Percentiles rank a stretch among this genome's conserved stretches.
phyloP scores from a whole-genome alignment of 2,329 filamentous ascomycete genomes.

The Cordyceps cateniannulata region DNA sequence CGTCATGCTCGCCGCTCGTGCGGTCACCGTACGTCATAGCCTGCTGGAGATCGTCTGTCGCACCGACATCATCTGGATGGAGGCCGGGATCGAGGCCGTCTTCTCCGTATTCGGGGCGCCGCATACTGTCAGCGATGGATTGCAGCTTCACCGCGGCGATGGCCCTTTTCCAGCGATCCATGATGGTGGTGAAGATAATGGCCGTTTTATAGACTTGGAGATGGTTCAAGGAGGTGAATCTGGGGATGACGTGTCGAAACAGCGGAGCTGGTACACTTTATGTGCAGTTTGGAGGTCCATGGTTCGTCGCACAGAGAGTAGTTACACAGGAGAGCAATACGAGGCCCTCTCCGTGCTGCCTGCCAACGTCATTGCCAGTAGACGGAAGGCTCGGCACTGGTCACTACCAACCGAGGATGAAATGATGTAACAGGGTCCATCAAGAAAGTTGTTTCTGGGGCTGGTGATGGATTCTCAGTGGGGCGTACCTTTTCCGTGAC shows the following conservation, averaged over 20 bases:
- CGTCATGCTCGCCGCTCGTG: background rate
- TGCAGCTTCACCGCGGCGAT: background rate
- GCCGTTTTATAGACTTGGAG: background rate
- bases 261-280: background rate
- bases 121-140: slow-evolving; percentile 6
- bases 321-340: too few species aligned
- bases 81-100: slow-evolving; percentile 4
- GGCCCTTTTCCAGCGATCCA: slow-evolving; percentile 10
- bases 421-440: too few species aligned
- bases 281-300: background rate
- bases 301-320: background rate
- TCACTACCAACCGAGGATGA: too few species aligned
- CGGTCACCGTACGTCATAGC: background rate
- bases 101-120: slow-evolving; percentile 1
- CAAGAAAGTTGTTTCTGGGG: too few species aligned
- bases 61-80: background rate
- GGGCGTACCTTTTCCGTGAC: too few species aligned
- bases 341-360: too few species aligned
- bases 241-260: background rate
- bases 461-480: too few species aligned
- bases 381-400: too few species aligned
- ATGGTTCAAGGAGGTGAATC: background rate
- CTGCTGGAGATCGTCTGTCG: slow-evolving; percentile 1
- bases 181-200: background rate
- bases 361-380: too few species aligned